Evolutionary conservation across 805 yeast species (phyloP), one percentile per base, ranked within the genome.

Genomic region (Candida michaelii): DNA sequence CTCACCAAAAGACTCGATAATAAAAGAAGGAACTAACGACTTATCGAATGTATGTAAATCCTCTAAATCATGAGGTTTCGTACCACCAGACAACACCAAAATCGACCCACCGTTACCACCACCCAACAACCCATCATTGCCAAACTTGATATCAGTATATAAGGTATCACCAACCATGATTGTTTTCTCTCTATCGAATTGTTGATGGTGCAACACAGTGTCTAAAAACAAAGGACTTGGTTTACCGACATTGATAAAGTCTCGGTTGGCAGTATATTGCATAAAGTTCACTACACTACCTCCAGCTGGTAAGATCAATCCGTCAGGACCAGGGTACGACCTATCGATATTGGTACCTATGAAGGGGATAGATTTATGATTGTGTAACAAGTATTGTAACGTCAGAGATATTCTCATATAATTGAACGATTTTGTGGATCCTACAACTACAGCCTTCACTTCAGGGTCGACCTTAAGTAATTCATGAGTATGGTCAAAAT

Each of bases 161-260:
- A 68, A 50, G 3, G 73, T 68, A 44, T 68, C 73, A 10, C 73
- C 73, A 7, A 67, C 61, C 73, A 68, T 67, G 35, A 67, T 45
- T 2, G 73, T 63, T 25, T 50, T 55, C 14, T 38, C 42, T 24
- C 49, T 54, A 17, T 58, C 59, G 48, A 63, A 66, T 11, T 54
- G 53, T 32, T 54, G 56, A 16, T 52, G 54, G 4, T 50, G 45
- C 27, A 68, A 40, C 14, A 68, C 62, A 7, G 58, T 47, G 15
- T 66, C 61, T 30, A 68, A 46, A 23, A 68, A 57, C 9, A 52
- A 45, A 1, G 54, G 37, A 43, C 69, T 63, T 12, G 73, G 73
- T 50, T 68, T 68, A 3, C 73, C 73, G 5, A 66, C 70, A 39
- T 64, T 56, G 12, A 64, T 52, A 38, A 55, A 63, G 3, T 63